Evolutionary conservation across 2,329 filamentous ascomycete genomes (phyloP), one percentile per base, ranked within the genome.

Genomic region (Clonostachys rosea): DNA sequence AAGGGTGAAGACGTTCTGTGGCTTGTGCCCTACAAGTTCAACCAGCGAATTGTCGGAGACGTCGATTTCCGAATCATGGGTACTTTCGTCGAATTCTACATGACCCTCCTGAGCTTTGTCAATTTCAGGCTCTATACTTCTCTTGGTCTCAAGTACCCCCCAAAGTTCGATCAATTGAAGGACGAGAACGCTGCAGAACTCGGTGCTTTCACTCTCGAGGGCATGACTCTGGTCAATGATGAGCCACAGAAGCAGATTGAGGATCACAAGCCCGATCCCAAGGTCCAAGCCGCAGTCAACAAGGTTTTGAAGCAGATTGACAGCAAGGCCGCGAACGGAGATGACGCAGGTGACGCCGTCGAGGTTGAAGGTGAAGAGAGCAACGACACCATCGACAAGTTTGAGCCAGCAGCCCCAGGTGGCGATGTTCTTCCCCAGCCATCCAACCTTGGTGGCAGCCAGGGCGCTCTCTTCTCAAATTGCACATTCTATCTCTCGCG

Each of bases 1-100:
- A 90, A 96, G 67, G 94, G 94, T 43, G 91, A 99, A 71, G 92
- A 97, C 61, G 87, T 99, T 44, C 76, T 97, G 55, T 99, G 94
- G 94, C 78, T 99, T 37, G 92, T 96, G 11, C 94, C 94, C 1
- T 99, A 99, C 75, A 90, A 90, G 67, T 99, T 99, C 71, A 96
- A 97, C 62, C 94, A 99, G 75, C 80, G 89, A 56, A 86, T 96
- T 13, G 89, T 94, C 39, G 89, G 87, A 49, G 94, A 99, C 67
- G 87, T 99, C 54, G 94, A 99, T 68, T 99, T 96, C 73, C 81
- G 94, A 60, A 99, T 99, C 69, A 99, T 99, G 94, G 92, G 90
- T 50, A 99, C 94, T 5, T 99, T 99, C 63, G 85, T 99, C 54
- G 92, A 99, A 67, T 99, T 99, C 68, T 99, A 99, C 75, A 96